phyloP scores from a whole-genome alignment of 495 filamentous ascomycete genomes.

The Penicillium roqueforti region DNA sequence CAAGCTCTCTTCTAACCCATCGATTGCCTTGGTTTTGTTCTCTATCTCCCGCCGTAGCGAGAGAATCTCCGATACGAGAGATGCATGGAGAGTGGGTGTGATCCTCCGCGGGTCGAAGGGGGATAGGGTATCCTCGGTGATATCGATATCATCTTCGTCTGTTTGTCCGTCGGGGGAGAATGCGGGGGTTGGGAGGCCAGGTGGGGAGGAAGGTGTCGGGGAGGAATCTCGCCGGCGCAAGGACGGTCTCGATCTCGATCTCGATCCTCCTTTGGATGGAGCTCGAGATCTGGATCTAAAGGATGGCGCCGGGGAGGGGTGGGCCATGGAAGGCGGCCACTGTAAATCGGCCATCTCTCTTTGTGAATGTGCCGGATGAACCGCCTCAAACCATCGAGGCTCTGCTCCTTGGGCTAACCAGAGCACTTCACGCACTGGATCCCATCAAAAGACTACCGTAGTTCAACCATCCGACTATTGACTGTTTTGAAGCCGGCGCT shows the following conservation, averaged over 20 bases:
- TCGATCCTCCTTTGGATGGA: constrained; percentile 34
- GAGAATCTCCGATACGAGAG: constrained; percentile 90
- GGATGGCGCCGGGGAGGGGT: constrained; percentile 59
- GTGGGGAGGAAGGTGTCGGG: constrained; percentile 61
- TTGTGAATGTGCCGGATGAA: constrained; percentile 6
- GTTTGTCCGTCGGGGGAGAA: constrained; percentile 40
- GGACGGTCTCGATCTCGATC: constrained; percentile 50
- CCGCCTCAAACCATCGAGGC: constrained; percentile 19
- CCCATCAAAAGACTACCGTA: constrained; percentile 23
- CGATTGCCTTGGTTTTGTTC: constrained; percentile 77
- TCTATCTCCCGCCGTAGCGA: constrained; percentile 83
- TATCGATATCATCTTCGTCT: constrained; percentile 57
- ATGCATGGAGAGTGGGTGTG: constrained; percentile 92
- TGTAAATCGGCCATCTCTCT: constrained; percentile 28
- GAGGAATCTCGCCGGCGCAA: constrained; percentile 57
- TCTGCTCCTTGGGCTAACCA: constrained; percentile 27
- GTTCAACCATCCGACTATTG: constrained; percentile 18
- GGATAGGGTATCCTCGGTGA: constrained; percentile 67
- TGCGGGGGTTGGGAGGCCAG: constrained; percentile 47
- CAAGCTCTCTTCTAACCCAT: constrained; percentile 72
- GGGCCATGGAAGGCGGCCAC: constrained; percentile 23
- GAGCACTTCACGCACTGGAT: constrained; percentile 24
- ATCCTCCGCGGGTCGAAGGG: constrained; percentile 86
- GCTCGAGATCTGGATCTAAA: constrained; percentile 60
- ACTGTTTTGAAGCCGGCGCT: neutral